A percentile compares a stretch with the other conserved stretches of the same genome.
Evolutionary conservation across 768 basidiomycete species (phyloP).

Genomic region (Obba rivulosa): DNA sequence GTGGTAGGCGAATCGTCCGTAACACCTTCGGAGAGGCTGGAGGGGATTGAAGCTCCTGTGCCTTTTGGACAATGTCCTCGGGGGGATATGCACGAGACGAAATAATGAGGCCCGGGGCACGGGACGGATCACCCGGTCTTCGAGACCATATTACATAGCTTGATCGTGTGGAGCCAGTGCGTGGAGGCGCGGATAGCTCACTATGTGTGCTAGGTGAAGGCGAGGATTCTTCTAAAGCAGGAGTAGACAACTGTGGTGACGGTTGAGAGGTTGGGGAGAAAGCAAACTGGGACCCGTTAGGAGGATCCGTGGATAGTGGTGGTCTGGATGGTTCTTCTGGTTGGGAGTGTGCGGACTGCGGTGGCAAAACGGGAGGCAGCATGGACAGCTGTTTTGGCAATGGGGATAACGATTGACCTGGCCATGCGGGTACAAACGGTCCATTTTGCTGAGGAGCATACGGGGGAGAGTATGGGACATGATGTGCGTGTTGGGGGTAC

Average conservation of each 20-base stretch:
- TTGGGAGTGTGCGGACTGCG: slow-evolving; percentile 5
- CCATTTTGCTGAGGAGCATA: slow-evolving; percentile 23
- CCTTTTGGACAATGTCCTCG: slow-evolving; percentile 46
- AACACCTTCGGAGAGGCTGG: slow-evolving; percentile 20
- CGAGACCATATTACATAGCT: slow-evolving; percentile 69
- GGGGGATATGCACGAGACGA: slow-evolving; percentile 62
- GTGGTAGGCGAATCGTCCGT: neutral
- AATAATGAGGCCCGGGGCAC: slow-evolving; percentile 68
- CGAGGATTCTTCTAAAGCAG: neutral
- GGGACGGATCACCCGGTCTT: slow-evolving; percentile 58
- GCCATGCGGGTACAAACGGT: slow-evolving; percentile 40
- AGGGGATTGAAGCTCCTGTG: slow-evolving; percentile 50
- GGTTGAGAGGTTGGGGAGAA: neutral
- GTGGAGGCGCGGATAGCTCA: slow-evolving; percentile 7
- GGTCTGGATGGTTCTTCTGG: slow-evolving; percentile 3
- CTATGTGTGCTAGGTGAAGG: slow-evolving; percentile 8
- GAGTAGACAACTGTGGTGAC: neutral
- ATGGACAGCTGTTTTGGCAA: slow-evolving; percentile 61
- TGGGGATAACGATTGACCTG: slow-evolving; percentile 47
- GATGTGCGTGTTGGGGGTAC: slow-evolving; percentile 22
- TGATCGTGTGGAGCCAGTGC: slow-evolving; percentile 3
- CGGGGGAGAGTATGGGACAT: slow-evolving; percentile 24
- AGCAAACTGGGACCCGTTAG: neutral
- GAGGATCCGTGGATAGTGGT: slow-evolving; percentile 1
- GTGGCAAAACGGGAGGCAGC: slow-evolving; percentile 11